A percentile compares a stretch with the other conserved stretches of the same genome.
These are phyloP conservation scores for Carex cristatella DNA, from an alignment of 176 grass and related monocot genomes.

Conservation along the genomic window DNA sequence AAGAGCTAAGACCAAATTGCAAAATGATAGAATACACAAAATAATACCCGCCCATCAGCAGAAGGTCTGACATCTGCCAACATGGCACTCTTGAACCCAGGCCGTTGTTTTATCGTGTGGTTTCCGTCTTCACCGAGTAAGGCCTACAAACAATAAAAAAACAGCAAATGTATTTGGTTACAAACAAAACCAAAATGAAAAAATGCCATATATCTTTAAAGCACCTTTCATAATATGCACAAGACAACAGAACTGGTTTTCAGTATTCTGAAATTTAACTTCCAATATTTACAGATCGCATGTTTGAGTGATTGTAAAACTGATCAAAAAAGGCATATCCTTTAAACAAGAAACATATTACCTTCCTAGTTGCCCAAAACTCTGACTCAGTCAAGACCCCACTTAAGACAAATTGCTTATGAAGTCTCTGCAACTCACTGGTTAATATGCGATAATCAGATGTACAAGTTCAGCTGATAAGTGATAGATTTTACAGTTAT, in stretches of 20 bases:
- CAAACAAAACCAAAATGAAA: neutral
- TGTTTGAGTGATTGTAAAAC: neutral
- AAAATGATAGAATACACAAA: constrained; percentile 30
- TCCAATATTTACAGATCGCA: neutral
- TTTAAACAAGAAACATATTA: constrained; percentile 25
- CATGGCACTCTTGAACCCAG: constrained; percentile 91
- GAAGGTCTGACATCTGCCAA: constrained; percentile 82
- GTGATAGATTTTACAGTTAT: neutral
- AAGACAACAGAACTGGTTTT: neutral
- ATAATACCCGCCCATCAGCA: constrained; percentile 83
- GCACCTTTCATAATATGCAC: neutral
- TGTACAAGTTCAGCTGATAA: neutral
- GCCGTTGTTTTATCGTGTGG: constrained; percentile 57
- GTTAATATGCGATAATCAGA: constrained; percentile 6
- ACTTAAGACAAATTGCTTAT: constrained; percentile 87
- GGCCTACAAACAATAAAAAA: constrained; percentile 41
- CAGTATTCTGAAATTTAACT: neutral
- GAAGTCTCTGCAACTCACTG: constrained; percentile 90
- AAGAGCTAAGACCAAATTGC: neutral
- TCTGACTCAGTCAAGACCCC: constrained; percentile 77
- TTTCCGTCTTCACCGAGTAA: constrained; percentile 74
- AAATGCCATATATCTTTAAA: neutral
- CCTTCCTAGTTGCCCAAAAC: constrained; percentile 98
- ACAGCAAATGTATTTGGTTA: neutral
- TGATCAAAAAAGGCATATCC: neutral